Base-by-base conservation (phyloP, 176 grass and related monocot species). In the Hsuehochloa calcarea region DNA sequence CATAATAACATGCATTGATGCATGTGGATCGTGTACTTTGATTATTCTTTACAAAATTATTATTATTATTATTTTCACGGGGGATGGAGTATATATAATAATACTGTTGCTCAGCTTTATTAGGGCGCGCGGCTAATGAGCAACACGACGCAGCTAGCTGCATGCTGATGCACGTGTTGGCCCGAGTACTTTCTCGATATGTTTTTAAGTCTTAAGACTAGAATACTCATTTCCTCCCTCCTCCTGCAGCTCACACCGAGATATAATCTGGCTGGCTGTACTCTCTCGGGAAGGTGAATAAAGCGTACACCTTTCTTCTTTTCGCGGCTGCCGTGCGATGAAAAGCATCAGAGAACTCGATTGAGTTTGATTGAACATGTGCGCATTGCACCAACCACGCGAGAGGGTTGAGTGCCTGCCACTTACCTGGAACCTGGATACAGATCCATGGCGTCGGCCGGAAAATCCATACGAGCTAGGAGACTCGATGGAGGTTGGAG, bases 81-180 rank as follows among this genome's bases (percentile, higher is more conserved):
- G 13, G 4, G 46, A 25, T 67, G 6, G 39, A 8, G 39, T 40
- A 66, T n/a, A n/a, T n/a, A n/a, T n/a, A n/a, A n/a, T 49, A 34
- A 0, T 80, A 81, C 13, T 55, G 63, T 17, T 55, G 37, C 22
- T 55, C 34, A 11, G 79, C 20, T 81, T 81, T 69, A 41, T 39
- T 31, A 15, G 46, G 70, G 70, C n/a, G n/a, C n/a, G n/a, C 26
- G 45, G 71, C 70, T 73, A 73, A 23, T 68, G 78, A 52, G 29
- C 29, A 80, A 52, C 31, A 68, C 47, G 46, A 39, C 64, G 39
- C 78, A 54, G 29, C 45, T 54, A 13, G 29, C 35, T 23, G 26
- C 9, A 16, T 61, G 15, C 14, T 37, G n/a, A n/a, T 26, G 46
- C 64, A 81, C 79, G 41, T 69, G 79, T 12, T 41, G 64, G 7